Percentiles rank a stretch among this genome's conserved stretches.
Evolutionary conservation across 2,329 filamentous ascomycete genomes (phyloP).

Genomic region (Sporothrix euskadiensis): DNA sequence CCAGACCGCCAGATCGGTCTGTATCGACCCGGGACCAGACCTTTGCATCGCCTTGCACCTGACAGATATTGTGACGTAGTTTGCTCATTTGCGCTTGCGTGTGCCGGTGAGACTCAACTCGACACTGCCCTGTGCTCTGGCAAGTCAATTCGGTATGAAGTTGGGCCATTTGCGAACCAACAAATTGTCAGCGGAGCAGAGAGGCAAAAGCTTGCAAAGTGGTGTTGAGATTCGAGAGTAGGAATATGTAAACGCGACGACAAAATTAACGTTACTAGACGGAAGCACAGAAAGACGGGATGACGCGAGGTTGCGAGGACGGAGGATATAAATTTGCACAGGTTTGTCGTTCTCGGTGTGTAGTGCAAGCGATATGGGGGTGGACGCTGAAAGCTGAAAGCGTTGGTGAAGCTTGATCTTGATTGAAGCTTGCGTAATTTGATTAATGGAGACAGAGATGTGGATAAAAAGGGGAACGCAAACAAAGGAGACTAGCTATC

Average conservation of each 20-base stretch:
- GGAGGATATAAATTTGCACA: background rate
- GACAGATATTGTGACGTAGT: background rate
- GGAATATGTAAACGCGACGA: background rate
- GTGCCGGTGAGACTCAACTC: background rate
- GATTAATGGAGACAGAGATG: background rate
- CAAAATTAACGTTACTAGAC: background rate
- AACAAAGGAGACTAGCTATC: background rate
- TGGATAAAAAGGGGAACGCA: background rate
- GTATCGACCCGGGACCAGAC: background rate
- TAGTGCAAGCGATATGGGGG: background rate
- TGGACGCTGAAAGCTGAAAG: background rate
- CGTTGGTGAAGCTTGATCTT: background rate
- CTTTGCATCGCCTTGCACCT: background rate
- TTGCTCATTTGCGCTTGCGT: background rate
- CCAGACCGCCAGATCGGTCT: background rate
- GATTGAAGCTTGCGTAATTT: background rate
- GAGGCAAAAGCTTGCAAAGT: background rate
- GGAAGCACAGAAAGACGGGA: background rate
- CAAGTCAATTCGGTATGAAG: background rate
- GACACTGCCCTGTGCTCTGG: conserved; percentile 11
- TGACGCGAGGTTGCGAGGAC: background rate
- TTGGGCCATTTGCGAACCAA: background rate
- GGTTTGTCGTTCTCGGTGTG: background rate
- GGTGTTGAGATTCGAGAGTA: background rate
- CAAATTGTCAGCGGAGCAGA: background rate